These are phyloP conservation scores for Curvularia spicifera DNA, from an alignment of 2,329 filamentous ascomycete species.

Conservation along the genomic window DNA sequence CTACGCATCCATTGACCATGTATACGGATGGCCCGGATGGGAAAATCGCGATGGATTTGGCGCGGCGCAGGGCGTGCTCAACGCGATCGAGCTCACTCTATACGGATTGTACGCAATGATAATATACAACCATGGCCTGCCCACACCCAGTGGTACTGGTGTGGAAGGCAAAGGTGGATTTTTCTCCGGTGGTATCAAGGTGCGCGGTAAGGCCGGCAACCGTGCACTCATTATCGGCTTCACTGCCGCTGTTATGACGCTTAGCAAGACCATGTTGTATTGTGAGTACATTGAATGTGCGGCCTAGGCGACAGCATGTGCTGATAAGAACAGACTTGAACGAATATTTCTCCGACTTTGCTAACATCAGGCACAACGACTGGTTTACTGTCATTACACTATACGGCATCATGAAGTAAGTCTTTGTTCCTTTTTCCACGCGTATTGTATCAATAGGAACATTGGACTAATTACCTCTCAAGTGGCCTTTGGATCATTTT, in stretches of 20 bases:
- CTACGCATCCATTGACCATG: slow-evolving; percentile 78
- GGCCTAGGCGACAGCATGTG: background rate
- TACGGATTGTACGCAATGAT: slow-evolving; percentile 69
- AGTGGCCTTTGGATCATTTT: slow-evolving; percentile 70
- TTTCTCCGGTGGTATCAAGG: slow-evolving; percentile 57
- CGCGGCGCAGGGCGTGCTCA: slow-evolving; percentile 73
- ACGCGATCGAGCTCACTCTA: slow-evolving; percentile 69
- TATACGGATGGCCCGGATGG: slow-evolving; percentile 80
- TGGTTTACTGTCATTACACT: slow-evolving; percentile 59
- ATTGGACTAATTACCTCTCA: slow-evolving; percentile 9
- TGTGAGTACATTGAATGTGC: slow-evolving; percentile 55
- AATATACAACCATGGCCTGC: slow-evolving; percentile 52
- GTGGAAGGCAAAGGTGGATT: slow-evolving; percentile 53
- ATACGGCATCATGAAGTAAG: slow-evolving; percentile 73
- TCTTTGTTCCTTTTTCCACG: slow-evolving; percentile 12
- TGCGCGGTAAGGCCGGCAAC: slow-evolving; percentile 60
- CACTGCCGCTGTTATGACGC: slow-evolving; percentile 65
- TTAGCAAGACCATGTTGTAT: slow-evolving; percentile 72
- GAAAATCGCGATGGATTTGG: slow-evolving; percentile 74
- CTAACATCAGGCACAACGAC: slow-evolving; percentile 68
- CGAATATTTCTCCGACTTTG: slow-evolving; percentile 66
- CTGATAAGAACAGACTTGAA: slow-evolving; percentile 59
- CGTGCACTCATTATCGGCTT: slow-evolving; percentile 66
- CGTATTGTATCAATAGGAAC: background rate
- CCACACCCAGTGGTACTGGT: slow-evolving; percentile 47